Conservation (phyloP, 2,329 filamentous ascomycete species). For the Claviceps sp. region DNA sequence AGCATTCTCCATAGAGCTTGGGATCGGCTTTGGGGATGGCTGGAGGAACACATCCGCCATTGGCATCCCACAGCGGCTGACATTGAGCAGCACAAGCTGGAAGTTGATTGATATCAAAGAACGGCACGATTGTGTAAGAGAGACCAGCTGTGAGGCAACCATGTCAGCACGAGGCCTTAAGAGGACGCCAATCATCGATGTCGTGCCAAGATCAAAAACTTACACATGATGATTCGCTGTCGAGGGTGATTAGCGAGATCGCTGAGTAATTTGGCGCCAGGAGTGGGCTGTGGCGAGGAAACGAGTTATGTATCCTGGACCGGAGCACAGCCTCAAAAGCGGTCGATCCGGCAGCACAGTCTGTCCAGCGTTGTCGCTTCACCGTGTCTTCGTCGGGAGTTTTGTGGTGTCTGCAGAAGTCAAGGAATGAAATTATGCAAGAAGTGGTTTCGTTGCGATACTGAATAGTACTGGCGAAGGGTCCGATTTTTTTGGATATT, state of each 20-base stretch:
- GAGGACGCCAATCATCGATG: neutral
- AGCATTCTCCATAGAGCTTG: constrained; percentile 51
- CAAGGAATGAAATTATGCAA: neutral
- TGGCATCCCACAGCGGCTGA: constrained; percentile 52
- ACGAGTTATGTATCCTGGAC: neutral
- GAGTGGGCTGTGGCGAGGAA: neutral
- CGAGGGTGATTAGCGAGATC: neutral
- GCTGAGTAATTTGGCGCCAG: neutral
- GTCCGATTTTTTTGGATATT: neutral
- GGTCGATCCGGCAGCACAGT: neutral
- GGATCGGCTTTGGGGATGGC: constrained; percentile 32
- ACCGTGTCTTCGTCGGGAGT: neutral
- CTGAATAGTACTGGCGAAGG: neutral
- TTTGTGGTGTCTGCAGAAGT: neutral
- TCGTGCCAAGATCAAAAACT: neutral
- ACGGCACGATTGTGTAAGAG: constrained; percentile 42
- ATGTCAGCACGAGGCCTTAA: neutral
- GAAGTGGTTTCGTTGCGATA: neutral
- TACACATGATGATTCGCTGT: neutral
- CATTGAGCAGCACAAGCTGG: constrained; percentile 50
- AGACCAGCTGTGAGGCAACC: constrained; percentile 2
- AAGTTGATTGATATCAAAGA: constrained; percentile 30
- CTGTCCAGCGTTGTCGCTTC: neutral
- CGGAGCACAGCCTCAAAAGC: neutral
- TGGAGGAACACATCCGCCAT: constrained; percentile 55